Conservation (phyloP, 2,329 filamentous ascomycete genomes). For the Huntiella moniliformis region DNA sequence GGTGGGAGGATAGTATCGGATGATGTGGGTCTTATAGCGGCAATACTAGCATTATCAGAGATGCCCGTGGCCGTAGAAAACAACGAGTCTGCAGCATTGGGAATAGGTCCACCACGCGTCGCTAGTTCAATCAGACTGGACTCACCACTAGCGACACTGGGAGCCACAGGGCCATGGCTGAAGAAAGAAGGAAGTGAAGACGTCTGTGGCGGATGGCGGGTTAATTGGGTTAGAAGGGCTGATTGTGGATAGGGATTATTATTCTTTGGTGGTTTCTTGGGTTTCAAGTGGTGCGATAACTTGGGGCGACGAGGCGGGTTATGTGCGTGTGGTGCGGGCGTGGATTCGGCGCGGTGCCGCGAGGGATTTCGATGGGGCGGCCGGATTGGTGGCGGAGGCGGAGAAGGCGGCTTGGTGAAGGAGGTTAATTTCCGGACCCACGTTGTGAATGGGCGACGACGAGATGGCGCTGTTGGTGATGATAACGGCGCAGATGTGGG, state of each 20-base stretch:
- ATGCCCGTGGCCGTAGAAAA: slow-evolving; percentile 29
- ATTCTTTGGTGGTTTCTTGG: slow-evolving; percentile 34
- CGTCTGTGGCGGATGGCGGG: slow-evolving; percentile 5
- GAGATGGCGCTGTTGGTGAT: slow-evolving; percentile 16
- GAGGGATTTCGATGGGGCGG: slow-evolving; percentile 10
- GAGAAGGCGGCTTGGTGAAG: slow-evolving; percentile 41
- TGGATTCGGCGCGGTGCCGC: slow-evolving; percentile 8
- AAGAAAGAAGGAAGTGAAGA: slow-evolving; percentile 10
- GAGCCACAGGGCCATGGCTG: slow-evolving; percentile 4
- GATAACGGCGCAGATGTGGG: too few species aligned
- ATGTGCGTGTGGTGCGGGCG: neutral
- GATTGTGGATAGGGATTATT: slow-evolving; percentile 91
- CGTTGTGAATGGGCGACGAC: slow-evolving; percentile 70
- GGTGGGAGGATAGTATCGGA: slow-evolving; percentile 27
- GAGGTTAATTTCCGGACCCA: slow-evolving; percentile 90
- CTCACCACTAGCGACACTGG: slow-evolving; percentile 7
- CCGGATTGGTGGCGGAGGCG: slow-evolving; percentile 14
- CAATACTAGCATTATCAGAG: slow-evolving; percentile 1
- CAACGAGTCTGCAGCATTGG: slow-evolving; percentile 31
- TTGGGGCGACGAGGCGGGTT: slow-evolving; percentile 5
- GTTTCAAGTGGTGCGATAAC: slow-evolving; percentile 11
- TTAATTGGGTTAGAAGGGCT: slow-evolving; percentile 28
- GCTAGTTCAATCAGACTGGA: slow-evolving; percentile 11
- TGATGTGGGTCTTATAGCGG: neutral
- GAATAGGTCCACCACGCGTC: slow-evolving; percentile 12